Percentiles rank a stretch among this genome's conserved stretches.
Evolutionary conservation across 176 grass and related monocot species (phyloP).

Genomic region (Aegilops longissima): DNA sequence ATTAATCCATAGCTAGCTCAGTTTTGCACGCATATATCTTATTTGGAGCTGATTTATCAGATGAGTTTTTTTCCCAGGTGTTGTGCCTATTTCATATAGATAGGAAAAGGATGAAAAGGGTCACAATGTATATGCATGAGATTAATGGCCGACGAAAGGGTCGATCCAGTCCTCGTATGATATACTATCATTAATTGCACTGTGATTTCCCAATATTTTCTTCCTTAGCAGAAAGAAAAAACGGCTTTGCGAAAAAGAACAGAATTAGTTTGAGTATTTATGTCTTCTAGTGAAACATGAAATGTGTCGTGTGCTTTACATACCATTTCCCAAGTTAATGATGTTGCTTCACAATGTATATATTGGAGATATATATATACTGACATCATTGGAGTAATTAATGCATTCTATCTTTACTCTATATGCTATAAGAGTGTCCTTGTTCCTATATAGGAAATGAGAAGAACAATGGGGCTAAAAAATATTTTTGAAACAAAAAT

Average conservation of each 20-base stretch:
- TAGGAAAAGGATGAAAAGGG: no score
- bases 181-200: not conserved
- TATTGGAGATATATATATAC: not conserved
- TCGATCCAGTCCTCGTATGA: not conserved
- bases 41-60: not conserved
- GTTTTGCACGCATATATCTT: not conserved
- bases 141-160: not conserved
- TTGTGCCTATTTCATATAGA: no score
- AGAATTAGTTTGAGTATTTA: not conserved
- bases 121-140: no score
- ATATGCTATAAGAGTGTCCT: no score
- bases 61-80: no score
- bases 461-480: no score
- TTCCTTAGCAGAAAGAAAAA: not conserved
- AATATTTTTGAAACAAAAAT: no score
- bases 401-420: no score
- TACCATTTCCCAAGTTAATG: not conserved
- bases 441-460: no score
- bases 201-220: not conserved
- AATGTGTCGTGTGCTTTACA: not conserved
- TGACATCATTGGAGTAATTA: not conserved
- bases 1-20: no score
- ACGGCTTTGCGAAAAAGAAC: not conserved
- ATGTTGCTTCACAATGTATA: not conserved
- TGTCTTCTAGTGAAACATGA: not conserved